Evolutionary conservation across 768 basidiomycete species (phyloP).

Genomic region (Russula olivacea): DNA sequence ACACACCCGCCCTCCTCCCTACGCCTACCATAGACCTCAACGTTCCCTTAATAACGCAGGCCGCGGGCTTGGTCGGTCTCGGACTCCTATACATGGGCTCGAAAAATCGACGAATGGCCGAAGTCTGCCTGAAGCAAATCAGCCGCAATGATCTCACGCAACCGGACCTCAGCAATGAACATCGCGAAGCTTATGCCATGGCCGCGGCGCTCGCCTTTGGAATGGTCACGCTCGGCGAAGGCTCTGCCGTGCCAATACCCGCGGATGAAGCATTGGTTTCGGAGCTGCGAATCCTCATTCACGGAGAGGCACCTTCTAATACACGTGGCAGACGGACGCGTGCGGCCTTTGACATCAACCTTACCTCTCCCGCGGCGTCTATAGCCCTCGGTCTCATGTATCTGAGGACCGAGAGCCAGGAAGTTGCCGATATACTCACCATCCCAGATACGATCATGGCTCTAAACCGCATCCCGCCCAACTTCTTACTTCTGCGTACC

Average conservation of each 20-base stretch:
- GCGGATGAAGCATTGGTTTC: constrained; percentile 68
- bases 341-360: constrained; percentile 69
- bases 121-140: constrained; percentile 83
- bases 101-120: constrained; percentile 85
- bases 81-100: constrained; percentile 89
- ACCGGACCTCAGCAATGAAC: constrained; percentile 79
- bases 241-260: constrained; percentile 52
- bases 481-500: constrained; percentile 76
- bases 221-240: constrained; percentile 92
- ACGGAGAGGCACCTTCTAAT: constrained; percentile 54
- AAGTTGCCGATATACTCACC: constrained; percentile 79
- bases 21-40: constrained; percentile 84
- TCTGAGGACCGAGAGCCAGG: constrained; percentile 72
- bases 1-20: constrained; percentile 89
- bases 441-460: constrained; percentile 77
- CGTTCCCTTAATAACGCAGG: constrained; percentile 83
- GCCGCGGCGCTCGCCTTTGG: constrained; percentile 88
- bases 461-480: constrained; percentile 82
- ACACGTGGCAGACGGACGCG: constrained; percentile 35
- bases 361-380: constrained; percentile 89
- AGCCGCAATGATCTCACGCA: constrained; percentile 70
- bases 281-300: constrained; percentile 67
- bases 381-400: constrained; percentile 92
- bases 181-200: constrained; percentile 88
- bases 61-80: constrained; percentile 79